Evolutionary conservation across 1,284 basidiomycete genomes (phyloP), one percentile per base, ranked within the genome.

Genomic region (Cutaneotrichosporon dermatis): DNA sequence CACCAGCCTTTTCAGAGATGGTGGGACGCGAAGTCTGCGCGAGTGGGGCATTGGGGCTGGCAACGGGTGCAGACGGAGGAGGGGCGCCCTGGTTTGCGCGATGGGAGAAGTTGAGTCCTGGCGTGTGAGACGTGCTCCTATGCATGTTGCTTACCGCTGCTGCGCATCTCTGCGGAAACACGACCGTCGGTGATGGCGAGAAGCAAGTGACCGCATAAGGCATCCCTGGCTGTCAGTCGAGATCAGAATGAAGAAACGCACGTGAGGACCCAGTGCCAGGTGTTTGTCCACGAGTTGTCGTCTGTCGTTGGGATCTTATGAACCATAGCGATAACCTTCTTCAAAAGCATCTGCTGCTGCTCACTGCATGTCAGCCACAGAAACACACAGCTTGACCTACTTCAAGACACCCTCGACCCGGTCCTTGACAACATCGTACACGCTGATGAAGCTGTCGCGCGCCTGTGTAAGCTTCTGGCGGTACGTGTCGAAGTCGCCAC

Each of bases 381-480:
- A 33, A 5, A 13, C 2, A 3, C 4, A n/a, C n/a, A n/a, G n/a
- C 16, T 34, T 6, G 0, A 74, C 80, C 61, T 61, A 83, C 82
- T 95, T 93, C 75, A 99, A 87, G 61, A 92, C 92, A 0, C 85
- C 82, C 69, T 98, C 91, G 5, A 99, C 93, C 77, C 96, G 93
- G 1, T 81, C 78, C 82, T 92, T 92, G 55, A 98, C 94, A 60
- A 86, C 89, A 41, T 96, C 92, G 89, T 93, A 99, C 15, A 99
- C 88, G 67, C 88, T 89, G 72, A 88, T 85, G 74, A 97, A 98
- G 33, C 83, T 81, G 60, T 90, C 88, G 78, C 91, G 91, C 46
- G 92, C 89, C 12, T 82, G 79, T 1, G 82, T 66, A 3, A 98
- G 82, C 80, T 97, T 98, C 72, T 84, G 84, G 54, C 89, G 85